Percentiles rank a stretch among this genome's conserved stretches.
These are phyloP conservation scores for Stemphylium lycopersici DNA, from an alignment of 2,329 filamentous ascomycete species.

Conservation along the genomic window DNA sequence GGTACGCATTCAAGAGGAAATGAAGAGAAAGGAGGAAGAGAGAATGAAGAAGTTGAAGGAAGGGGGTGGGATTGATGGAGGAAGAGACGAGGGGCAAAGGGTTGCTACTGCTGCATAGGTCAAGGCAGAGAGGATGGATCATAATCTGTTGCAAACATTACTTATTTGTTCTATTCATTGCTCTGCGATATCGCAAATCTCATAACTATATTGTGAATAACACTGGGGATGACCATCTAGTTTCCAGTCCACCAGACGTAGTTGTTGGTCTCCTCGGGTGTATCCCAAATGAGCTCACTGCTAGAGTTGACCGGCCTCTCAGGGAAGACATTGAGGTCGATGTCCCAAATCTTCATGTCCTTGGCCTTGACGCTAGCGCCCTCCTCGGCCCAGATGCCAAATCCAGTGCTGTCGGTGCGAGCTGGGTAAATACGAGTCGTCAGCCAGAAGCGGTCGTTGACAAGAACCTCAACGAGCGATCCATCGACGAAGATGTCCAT, in stretches of 20 bases:
- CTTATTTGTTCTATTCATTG: background rate
- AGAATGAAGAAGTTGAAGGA: slow-evolving; percentile 49
- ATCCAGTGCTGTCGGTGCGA: slow-evolving; percentile 51
- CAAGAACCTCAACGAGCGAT: slow-evolving; percentile 54
- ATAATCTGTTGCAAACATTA: background rate
- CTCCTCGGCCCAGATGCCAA: slow-evolving; percentile 51
- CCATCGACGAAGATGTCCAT: slow-evolving; percentile 57
- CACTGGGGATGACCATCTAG: slow-evolving; percentile 18
- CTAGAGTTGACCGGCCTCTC: slow-evolving; percentile 51
- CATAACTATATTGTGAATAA: too few species aligned
- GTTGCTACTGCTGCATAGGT: slow-evolving; percentile 6
- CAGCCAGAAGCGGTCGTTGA: slow-evolving; percentile 52
- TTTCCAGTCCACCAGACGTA: slow-evolving; percentile 56
- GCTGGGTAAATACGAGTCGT: slow-evolving; percentile 56
- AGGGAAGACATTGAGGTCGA: slow-evolving; percentile 50
- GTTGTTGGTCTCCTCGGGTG: slow-evolving; percentile 52
- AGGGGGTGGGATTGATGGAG: slow-evolving; percentile 14
- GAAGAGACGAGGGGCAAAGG: background rate
- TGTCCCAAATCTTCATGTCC: slow-evolving; percentile 49
- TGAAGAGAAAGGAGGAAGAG: slow-evolving; percentile 58
- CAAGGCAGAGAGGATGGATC: too few species aligned
- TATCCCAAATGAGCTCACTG: slow-evolving; percentile 51
- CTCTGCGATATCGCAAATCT: too few species aligned
- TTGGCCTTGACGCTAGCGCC: slow-evolving; percentile 47
- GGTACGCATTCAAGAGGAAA: slow-evolving; percentile 55